phyloP scores from a whole-genome alignment of 169 alveolate species.

The Theileria equi region DNA sequence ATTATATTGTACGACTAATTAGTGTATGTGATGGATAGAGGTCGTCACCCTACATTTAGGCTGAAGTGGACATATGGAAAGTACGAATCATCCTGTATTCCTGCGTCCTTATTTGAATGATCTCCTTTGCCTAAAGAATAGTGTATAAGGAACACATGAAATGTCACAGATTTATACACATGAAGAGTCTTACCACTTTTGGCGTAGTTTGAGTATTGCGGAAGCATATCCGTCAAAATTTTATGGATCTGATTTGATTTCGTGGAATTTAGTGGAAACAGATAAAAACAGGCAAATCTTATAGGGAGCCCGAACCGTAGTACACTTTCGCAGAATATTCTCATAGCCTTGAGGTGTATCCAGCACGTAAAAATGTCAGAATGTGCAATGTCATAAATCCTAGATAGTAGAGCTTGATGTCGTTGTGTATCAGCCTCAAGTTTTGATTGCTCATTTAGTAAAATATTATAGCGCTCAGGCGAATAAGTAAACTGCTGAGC shows the following conservation, averaged over 20 bases:
- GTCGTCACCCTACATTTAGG: not conserved
- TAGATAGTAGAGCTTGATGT: constrained; percentile 82
- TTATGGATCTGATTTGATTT: constrained; percentile 39
- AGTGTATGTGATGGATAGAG: not conserved
- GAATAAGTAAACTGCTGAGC: constrained; percentile 81
- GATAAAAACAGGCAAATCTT: constrained; percentile 76
- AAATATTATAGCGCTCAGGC: constrained; percentile 72
- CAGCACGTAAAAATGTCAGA: constrained; percentile 84
- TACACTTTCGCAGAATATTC: constrained; percentile 88
- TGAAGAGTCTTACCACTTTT: not conserved
- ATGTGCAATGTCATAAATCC: constrained; percentile 83
- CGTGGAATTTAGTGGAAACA: constrained; percentile 58
- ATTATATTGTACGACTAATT: too few relatives aligned
- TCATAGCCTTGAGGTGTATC: constrained; percentile 86
- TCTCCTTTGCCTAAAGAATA: not conserved
- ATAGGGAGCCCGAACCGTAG: constrained; percentile 87
- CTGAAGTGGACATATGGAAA: constrained; percentile 3
- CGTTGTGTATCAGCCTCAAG: constrained; percentile 81
- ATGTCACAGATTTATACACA: not conserved
- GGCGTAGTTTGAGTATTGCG: constrained; percentile 4
- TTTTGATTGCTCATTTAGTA: constrained; percentile 71
- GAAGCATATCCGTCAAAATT: constrained; percentile 23
- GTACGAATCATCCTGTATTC: not conserved
- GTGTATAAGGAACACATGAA: too few relatives aligned
- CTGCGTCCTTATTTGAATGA: not conserved